These are phyloP conservation scores for Suhomyces kilbournensis DNA, from an alignment of 805 yeast genomes.

Conservation along the genomic window DNA sequence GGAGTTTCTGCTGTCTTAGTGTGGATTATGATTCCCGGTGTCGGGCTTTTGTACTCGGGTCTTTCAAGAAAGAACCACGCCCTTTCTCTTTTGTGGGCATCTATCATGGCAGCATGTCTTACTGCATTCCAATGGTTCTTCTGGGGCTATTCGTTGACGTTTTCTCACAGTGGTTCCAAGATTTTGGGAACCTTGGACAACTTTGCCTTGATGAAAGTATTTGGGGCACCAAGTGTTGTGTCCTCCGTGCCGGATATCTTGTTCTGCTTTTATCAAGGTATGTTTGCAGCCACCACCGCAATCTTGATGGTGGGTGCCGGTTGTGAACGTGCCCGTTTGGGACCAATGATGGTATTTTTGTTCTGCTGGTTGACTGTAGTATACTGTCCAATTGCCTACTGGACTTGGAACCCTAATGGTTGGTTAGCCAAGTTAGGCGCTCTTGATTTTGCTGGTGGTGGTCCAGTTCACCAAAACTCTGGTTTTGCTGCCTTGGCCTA, in stretches of 20 bases:
- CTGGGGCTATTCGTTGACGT: constrained; percentile 94
- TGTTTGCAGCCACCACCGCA: constrained; percentile 94
- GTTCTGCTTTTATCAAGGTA: constrained; percentile 89
- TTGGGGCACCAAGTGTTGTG: constrained; percentile 74
- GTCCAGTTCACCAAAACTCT: constrained; percentile 93
- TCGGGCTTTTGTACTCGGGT: constrained; percentile 91
- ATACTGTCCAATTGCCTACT: constrained; percentile 92
- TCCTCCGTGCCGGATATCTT: constrained; percentile 82
- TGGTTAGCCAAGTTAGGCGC: constrained; percentile 85
- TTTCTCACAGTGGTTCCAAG: constrained; percentile 62
- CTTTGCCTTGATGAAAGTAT: constrained; percentile 75
- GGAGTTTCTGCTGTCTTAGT: constrained; percentile 76
- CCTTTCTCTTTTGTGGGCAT: constrained; percentile 90
- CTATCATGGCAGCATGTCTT: constrained; percentile 81
- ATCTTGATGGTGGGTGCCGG: constrained; percentile 97
- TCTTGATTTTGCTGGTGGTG: constrained; percentile 97
- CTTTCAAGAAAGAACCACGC: constrained; percentile 94
- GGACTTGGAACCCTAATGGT: constrained; percentile 96
- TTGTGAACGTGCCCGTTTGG: constrained; percentile 92
- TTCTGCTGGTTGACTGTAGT: constrained; percentile 94
- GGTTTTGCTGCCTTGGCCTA: constrained; percentile 95
- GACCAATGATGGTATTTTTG: constrained; percentile 93
- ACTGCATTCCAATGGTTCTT: constrained; percentile 95
- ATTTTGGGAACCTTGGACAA: constrained; percentile 78
- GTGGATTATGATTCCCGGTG: constrained; percentile 96